Conservation (phyloP, 2,329 filamentous ascomycete genomes). For the Bertia moriformis region DNA sequence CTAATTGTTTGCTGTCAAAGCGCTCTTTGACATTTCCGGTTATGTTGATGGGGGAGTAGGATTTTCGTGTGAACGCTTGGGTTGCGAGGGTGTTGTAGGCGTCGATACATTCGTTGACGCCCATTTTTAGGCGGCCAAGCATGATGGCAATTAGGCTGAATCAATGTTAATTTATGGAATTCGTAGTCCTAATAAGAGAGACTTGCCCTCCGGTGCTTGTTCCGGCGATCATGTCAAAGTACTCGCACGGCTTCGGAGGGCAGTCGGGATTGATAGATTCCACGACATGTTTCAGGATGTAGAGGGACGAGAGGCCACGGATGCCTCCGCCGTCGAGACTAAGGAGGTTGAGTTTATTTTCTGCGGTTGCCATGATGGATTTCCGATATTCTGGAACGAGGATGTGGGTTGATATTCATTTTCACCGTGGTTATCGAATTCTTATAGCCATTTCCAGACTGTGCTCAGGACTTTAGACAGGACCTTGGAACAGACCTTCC, state of each 20-base stretch:
- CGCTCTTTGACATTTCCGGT: no score
- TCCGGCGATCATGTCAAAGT: slow-evolving; percentile 22
- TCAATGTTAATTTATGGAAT: no score
- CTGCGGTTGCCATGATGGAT: no score
- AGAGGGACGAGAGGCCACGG: slow-evolving; percentile 16
- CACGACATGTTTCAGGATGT: slow-evolving; percentile 17
- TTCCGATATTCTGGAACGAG: no score
- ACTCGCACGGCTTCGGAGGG: slow-evolving; percentile 15
- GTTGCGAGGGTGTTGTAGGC: slow-evolving; percentile 16
- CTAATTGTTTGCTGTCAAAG: background rate
- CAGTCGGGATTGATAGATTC: slow-evolving; percentile 8
- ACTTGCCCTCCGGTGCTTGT: slow-evolving; percentile 14
- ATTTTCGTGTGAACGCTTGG: slow-evolving; percentile 3
- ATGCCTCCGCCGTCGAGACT: slow-evolving; percentile 17
- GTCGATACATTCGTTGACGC: slow-evolving; percentile 21
- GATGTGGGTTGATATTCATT: no score
- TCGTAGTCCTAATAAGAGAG: no score
- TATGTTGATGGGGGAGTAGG: no score
- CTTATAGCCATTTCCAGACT: no score
- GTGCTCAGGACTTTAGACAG: no score
- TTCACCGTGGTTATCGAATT: no score
- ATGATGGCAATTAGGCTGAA: slow-evolving; percentile 25
- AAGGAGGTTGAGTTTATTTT: slow-evolving; percentile 9
- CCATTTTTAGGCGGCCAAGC: slow-evolving; percentile 24
- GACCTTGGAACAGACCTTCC: no score